Conservation (phyloP, 164 flowering plant species). For the Piper longum region DNA sequence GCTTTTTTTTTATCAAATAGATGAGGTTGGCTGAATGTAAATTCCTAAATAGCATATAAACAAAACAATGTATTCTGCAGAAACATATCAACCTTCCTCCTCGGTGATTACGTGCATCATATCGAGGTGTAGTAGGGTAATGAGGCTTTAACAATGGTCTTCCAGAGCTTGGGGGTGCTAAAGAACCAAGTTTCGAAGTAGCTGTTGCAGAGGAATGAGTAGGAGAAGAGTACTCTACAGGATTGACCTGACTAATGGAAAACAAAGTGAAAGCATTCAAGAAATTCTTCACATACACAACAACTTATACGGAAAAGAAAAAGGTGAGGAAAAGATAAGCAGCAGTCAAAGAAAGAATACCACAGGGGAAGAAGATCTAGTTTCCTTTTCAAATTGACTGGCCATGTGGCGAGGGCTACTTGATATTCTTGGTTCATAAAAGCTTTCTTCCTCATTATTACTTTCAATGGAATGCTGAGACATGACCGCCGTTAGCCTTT, state of each 20-base stretch:
- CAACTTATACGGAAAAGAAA: no score
- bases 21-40: no score
- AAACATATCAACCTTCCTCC: conserved; percentile 37
- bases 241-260: conserved; percentile 41
- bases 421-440: conserved; percentile 5
- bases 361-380: conserved; percentile 44
- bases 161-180: conserved; percentile 38
- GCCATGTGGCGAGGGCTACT: not conserved
- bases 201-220: conserved; percentile 22
- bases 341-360: not conserved
- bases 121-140: conserved; percentile 13
- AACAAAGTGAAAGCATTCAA: conserved; percentile 8
- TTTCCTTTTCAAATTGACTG: conserved; percentile 5
- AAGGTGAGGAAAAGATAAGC: not conserved
- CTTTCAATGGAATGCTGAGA: conserved; percentile 52
- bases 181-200: conserved; percentile 30
- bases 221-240: conserved; percentile 16
- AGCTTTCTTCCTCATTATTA: conserved; percentile 39
- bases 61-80: not conserved
- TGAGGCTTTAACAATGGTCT: conserved; percentile 39
- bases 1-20: no score
- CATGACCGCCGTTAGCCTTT: conserved; percentile 78
- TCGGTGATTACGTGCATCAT: conserved; percentile 26
- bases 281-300: not conserved
- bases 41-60: not conserved